These are phyloP conservation scores for Backusella westeae DNA, from an alignment of 192 early-diverging fungal species.

Conservation along the genomic window DNA sequence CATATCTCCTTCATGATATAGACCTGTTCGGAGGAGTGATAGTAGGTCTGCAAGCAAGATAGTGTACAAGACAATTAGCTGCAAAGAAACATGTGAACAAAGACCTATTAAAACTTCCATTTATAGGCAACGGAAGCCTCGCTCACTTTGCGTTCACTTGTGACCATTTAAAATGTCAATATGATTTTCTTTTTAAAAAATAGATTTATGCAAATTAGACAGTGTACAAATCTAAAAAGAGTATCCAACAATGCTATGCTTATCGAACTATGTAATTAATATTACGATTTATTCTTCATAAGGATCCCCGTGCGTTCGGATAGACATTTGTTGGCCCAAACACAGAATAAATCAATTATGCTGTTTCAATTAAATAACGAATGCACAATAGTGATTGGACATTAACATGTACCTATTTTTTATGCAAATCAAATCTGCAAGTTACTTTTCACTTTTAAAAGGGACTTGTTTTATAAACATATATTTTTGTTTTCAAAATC, in stretches of 20 bases:
- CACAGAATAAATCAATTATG: not conserved
- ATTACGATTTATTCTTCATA: not conserved
- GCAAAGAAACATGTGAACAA: not conserved
- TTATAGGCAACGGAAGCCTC: not conserved
- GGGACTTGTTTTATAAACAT: not conserved
- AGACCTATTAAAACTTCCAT: not conserved
- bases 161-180: not conserved
- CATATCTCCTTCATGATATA: not conserved
- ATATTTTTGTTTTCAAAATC: not conserved
- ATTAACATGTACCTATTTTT: not conserved
- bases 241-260: not conserved
- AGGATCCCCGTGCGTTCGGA: not conserved
- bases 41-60: not conserved
- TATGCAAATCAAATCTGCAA: not conserved
- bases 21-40: not conserved
- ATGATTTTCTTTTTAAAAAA: not conserved
- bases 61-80: not conserved
- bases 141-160: not conserved
- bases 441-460: not conserved
- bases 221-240: not conserved
- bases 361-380: not conserved
- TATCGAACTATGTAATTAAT: not conserved
- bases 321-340: not conserved
- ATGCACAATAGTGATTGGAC: not conserved
- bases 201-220: not conserved